Base-by-base conservation (phyloP, 345 rosid genomes). In the Eucalyptus melliodora region DNA sequence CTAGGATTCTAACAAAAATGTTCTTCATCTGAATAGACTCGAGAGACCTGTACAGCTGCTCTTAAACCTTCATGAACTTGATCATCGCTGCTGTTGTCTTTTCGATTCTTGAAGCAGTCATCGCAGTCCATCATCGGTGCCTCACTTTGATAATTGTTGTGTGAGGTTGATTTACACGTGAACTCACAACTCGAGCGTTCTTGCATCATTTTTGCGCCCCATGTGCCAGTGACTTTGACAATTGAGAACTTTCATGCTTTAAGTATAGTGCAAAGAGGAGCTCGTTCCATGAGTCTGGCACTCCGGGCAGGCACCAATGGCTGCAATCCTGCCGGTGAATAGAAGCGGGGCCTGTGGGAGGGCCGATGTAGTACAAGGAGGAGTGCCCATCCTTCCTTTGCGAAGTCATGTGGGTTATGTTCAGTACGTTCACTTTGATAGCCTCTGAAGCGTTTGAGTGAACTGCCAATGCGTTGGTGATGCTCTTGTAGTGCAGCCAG, bases 251-350 rank as follows among this genome's bases (percentile, higher is more conserved):
- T 47, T 92, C 94, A 19, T 86, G 96, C 90, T 94, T 93, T 19
- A 92, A 89, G 88, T 91, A 86, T 50, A 92, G 72, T 10, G 93
- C 93, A 14, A 90, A 92, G 42, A 94, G 89, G 47, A 94, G 91
- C 89, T 94, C 94, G 13, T 94, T 94, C 95, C 95, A 94, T 4
- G 95, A 89, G 85, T 94, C 95, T 5, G 94, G 94, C 80, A 94
- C 95, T 34, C 95, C 95, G 17, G 95, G 95, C 87, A 92, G 91
- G 91, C 95, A 94, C 95, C 95, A 94, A 86, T 94, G 95, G 91
- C 95, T 94, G 88, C 94, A 94, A 89, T 92, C 94, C 89, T 92
- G 94, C 88, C 91, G 65, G 87, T 50, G 90, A 21, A 91, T 12
- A 16, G 88, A 69, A 6, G 50, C 47, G 0, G 91, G 88, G 16